These are phyloP conservation scores for Speleostelium caveatum DNA, from an alignment of 78 protist genomes.

Conservation along the genomic window DNA sequence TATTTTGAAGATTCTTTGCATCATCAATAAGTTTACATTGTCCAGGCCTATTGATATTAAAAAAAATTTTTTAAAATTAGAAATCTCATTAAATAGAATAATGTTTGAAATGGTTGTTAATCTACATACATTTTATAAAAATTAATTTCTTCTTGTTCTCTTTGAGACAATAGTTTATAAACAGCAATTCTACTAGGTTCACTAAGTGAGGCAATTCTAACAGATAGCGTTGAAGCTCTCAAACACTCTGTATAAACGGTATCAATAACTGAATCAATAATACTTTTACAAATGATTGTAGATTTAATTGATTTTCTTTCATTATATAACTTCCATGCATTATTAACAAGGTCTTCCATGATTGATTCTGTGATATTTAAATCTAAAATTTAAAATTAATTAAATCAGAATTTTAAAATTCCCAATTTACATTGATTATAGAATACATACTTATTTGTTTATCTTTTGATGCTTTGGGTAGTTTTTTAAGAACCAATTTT, in stretches of 20 bases:
- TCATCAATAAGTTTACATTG: conserved; percentile 16
- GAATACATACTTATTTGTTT: conserved; percentile 35
- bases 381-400: neutral
- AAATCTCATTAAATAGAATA: no score
- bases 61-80: no score
- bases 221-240: conserved; percentile 36
- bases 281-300: conserved; percentile 1
- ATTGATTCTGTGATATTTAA: conserved; percentile 13
- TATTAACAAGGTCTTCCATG: conserved; percentile 28
- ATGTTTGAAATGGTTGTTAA: no score
- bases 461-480: conserved; percentile 50
- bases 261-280: conserved; percentile 24
- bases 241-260: conserved; percentile 6
- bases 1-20: conserved; percentile 31
- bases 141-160: conserved; percentile 60
- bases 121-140: conserved; percentile 16
- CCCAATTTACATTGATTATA: neutral
- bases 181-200: neutral
- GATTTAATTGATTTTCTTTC: conserved; percentile 6
- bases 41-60: no score
- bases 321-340: conserved; percentile 11
- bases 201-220: conserved; percentile 52
- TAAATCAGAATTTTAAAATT: neutral
- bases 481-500: conserved; percentile 37
- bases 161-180: conserved; percentile 37